A percentile compares a stretch with the other conserved stretches of the same genome.
Conservation (phyloP, 306 rosid species). For the Quercus gilva region DNA sequence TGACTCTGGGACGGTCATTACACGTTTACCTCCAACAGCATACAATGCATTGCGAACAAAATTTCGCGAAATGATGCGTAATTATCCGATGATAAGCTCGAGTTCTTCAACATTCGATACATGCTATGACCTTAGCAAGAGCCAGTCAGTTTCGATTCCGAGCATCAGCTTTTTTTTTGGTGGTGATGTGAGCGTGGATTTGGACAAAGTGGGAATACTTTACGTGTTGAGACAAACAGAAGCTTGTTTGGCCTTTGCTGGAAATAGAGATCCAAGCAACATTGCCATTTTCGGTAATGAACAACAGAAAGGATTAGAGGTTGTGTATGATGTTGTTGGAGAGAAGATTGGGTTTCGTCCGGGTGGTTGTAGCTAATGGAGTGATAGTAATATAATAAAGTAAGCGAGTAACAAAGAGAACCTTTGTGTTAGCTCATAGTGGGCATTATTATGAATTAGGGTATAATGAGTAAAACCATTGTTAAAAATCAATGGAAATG, state of each 20-base stretch:
- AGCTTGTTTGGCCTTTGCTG: background rate
- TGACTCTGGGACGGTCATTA: constrained; percentile 76
- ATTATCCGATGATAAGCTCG: constrained; percentile 24
- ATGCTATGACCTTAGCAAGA: constrained; percentile 51
- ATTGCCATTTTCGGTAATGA: background rate
- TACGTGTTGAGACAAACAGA: background rate
- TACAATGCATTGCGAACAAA: constrained; percentile 33
- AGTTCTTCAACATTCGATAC: constrained; percentile 44
- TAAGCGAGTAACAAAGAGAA: no score
- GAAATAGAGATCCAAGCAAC: background rate
- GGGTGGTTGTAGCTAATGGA: background rate
- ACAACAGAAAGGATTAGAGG: background rate
- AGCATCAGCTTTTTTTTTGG: constrained; percentile 36
- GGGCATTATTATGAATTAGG: no score
- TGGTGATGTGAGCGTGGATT: constrained; percentile 27
- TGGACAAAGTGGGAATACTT: constrained; percentile 33
- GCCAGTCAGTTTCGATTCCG: constrained; percentile 14
- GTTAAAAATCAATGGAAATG: no score
- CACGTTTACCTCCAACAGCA: constrained; percentile 57
- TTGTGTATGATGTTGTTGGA: background rate
- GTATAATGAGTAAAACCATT: no score
- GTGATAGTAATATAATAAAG: no score
- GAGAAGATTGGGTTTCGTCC: background rate
- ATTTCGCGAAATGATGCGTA: constrained; percentile 39
- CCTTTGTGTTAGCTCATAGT: no score